These are phyloP conservation scores for Chrysosporium keratinophilum DNA, from an alignment of 2,329 filamentous ascomycete genomes.

Conservation along the genomic window DNA sequence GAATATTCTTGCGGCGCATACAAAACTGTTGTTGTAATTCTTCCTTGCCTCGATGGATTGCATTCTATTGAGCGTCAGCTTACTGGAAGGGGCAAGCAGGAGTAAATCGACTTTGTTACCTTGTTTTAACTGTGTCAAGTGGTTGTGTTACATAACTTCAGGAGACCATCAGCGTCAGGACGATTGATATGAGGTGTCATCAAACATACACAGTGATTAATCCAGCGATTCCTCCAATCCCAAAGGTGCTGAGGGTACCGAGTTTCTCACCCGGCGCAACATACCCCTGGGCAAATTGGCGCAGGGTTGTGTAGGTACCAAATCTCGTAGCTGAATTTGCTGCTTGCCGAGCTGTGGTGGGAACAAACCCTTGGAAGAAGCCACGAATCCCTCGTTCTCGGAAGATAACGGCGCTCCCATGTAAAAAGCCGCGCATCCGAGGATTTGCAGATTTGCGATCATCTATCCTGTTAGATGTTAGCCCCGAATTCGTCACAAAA, in stretches of 20 bases:
- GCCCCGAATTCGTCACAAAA: not conserved
- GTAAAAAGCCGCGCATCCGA: conserved; percentile 80
- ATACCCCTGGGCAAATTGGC: conserved; percentile 84
- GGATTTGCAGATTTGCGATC: conserved; percentile 80
- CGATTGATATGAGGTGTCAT: conserved; percentile 11
- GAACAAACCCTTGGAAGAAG: conserved; percentile 95
- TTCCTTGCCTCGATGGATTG: conserved; percentile 79
- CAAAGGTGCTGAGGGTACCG: conserved; percentile 77
- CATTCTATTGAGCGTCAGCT: conserved; percentile 50
- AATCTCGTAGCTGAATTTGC: conserved; percentile 91
- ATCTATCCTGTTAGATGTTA: conserved; percentile 58
- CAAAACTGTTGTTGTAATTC: conserved; percentile 77
- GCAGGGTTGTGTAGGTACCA: conserved; percentile 78
- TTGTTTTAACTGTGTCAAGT: conserved; percentile 89
- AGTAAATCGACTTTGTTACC: conserved; percentile 27
- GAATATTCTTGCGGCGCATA: conserved; percentile 73
- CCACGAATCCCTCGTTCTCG: conserved; percentile 78
- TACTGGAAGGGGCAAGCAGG: not conserved
- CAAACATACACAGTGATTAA: conserved; percentile 72
- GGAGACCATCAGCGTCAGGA: not conserved
- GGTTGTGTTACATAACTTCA: conserved; percentile 49
- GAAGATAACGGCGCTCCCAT: conserved; percentile 77
- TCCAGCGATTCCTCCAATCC: conserved; percentile 77
- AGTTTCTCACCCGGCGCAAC: conserved; percentile 91
- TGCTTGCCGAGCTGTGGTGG: conserved; percentile 86